Evolutionary conservation across 2,329 filamentous ascomycete species (phyloP), one percentile per base, ranked within the genome.

Genomic region (Colletotrichum truncatum): DNA sequence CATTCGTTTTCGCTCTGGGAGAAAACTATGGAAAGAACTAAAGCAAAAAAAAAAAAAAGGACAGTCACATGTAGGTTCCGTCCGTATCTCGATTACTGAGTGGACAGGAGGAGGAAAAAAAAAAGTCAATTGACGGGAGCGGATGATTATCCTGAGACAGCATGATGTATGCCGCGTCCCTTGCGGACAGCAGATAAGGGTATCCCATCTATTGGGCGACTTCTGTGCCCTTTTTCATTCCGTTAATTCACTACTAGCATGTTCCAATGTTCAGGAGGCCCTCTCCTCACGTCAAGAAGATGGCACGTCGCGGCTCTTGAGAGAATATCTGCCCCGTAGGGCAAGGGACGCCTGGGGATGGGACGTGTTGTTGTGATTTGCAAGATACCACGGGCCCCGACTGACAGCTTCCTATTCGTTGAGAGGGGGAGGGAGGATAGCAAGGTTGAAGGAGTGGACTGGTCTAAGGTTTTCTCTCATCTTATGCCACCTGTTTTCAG

Each of bases 231-330:
- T 43, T 46, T 51, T 25, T 39, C 41, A 36, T 54, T 46, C 61
- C 48, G 55, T 61, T 55, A 62, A 62, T 49, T 26, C 62, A 36
- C 57, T 43, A 55, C 53, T 45, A 53, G 60, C 54, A 55, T 38
- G n/a, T 30, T 36, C 23, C 14, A 21, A 64, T 43, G 26, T 30
- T 55, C 25, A 28, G 38, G 32, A 25, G 46, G 21, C 36, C 18
- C 23, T 39, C 23, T 39, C 36, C 45, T 48, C 62, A 65, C 51
- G 43, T 65, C 48, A 65, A 62, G 39, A 61, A 34, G n/a, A n/a
- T n/a, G n/a, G n/a, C n/a, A 55, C 26, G 49, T 65, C 32, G 32
- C 48, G 30, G 46, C 55, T 39, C 11, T 49, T 28, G 16, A 16
- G 32, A 28, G 45, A 36, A 12, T 16, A 16, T 23, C 32, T 34